Evolutionary conservation across 768 basidiomycete genomes (phyloP).

Genomic region (Trametes maxima): DNA sequence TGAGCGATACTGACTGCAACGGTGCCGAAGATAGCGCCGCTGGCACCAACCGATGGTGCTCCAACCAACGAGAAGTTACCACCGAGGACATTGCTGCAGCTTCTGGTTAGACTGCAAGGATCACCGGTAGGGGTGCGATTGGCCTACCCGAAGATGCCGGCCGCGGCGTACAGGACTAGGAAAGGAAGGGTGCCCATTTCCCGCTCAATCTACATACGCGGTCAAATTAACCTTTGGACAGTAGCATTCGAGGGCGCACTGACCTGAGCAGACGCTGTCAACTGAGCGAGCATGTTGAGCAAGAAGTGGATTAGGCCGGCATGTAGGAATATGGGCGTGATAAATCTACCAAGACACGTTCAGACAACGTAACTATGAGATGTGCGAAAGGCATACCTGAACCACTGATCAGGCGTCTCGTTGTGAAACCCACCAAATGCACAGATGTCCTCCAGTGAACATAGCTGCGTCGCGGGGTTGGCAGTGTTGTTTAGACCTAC

Average conservation of each 20-base stretch:
- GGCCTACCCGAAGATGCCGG: constrained; percentile 89
- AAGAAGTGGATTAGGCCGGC: constrained; percentile 94
- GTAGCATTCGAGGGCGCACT: constrained; percentile 14
- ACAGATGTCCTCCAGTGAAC: constrained; percentile 82
- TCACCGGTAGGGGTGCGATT: constrained; percentile 3
- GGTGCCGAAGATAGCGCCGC: constrained; percentile 90
- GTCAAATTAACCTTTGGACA: not conserved
- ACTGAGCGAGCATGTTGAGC: constrained; percentile 88
- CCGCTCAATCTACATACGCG: constrained; percentile 64
- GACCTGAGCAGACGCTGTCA: constrained; percentile 79
- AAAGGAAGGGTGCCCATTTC: constrained; percentile 92
- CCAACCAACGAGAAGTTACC: constrained; percentile 93
- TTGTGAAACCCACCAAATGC: constrained; percentile 77
- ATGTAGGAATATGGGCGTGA: constrained; percentile 88
- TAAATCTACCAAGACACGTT: constrained; percentile 46
- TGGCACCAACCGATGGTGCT: constrained; percentile 87
- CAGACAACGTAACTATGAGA: too few relatives aligned
- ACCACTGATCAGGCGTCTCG: constrained; percentile 55
- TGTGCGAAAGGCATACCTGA: constrained; percentile 39
- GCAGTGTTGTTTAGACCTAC: constrained; percentile 82
- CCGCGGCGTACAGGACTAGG: constrained; percentile 81
- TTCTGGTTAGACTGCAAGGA: not conserved
- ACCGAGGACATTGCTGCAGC: constrained; percentile 77
- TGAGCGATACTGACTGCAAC: constrained; percentile 54
- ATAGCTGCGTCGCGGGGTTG: constrained; percentile 70